These are phyloP conservation scores for Chamaenerion angustifolium DNA, from an alignment of 345 rosid species.

Conservation along the genomic window DNA sequence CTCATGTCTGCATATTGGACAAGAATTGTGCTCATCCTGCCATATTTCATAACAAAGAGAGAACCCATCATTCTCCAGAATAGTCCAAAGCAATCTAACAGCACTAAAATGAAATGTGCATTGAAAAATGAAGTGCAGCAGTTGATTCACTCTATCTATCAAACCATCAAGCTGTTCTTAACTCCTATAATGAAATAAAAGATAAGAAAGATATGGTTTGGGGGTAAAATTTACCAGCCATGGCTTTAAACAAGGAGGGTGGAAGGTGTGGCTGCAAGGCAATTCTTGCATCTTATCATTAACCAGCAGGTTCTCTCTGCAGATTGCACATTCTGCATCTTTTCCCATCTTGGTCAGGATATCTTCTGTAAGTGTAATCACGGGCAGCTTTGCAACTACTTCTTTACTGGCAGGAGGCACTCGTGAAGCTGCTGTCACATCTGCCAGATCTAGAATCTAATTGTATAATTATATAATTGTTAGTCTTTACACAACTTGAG, in stretches of 20 bases:
- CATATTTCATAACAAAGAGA: background rate
- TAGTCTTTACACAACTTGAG: background rate
- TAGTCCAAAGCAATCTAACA: too few species aligned
- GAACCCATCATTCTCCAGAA: background rate
- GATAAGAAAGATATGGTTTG: constrained; percentile 1
- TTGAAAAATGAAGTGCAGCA: too few species aligned
- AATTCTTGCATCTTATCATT: constrained; percentile 87
- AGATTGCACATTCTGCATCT: constrained; percentile 81
- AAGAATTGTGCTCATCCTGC: constrained; percentile 93
- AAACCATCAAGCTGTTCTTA: too few species aligned
- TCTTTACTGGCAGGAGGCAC: constrained; percentile 95
- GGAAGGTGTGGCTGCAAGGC: constrained; percentile 85
- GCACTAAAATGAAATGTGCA: too few species aligned
- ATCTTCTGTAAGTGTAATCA: constrained; percentile 46
- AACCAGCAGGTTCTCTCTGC: constrained; percentile 61
- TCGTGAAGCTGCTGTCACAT: constrained; percentile 37
- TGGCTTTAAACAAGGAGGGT: constrained; percentile 94
- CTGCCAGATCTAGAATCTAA: constrained; percentile 36
- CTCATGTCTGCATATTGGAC: constrained; percentile 89
- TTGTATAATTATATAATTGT: constrained; percentile 4
- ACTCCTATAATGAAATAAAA: background rate
- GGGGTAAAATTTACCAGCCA: constrained; percentile 66
- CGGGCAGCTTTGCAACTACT: constrained; percentile 79
- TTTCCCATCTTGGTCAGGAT: constrained; percentile 45
- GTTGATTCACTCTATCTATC: too few species aligned